A percentile compares a stretch with the other conserved stretches of the same genome.
Conservation (phyloP, 1,284 basidiomycete genomes). For the Peniophora sp. region DNA sequence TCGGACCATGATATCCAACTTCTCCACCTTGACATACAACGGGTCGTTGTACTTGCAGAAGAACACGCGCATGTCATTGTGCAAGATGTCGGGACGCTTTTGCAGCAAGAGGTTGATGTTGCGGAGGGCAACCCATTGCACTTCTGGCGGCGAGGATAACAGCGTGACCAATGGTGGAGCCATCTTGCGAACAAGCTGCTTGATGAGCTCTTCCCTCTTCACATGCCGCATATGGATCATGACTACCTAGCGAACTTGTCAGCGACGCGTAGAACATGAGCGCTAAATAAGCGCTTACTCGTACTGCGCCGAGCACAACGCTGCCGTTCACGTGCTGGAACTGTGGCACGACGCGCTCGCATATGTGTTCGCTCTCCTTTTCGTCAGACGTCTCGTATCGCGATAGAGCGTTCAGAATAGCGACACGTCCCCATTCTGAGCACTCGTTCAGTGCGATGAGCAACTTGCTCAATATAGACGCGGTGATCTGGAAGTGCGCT, state of each 20-base stretch:
- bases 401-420: conserved; percentile 81
- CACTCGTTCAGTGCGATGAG: conserved; percentile 96
- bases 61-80: conserved; percentile 96
- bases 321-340: conserved; percentile 96
- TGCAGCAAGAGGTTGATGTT: conserved; percentile 97
- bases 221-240: conserved; percentile 94
- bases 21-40: conserved; percentile 96
- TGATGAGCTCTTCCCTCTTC: conserved; percentile 78
- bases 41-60: conserved; percentile 99
- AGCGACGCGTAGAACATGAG: conserved; percentile 3
- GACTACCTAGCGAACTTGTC: conserved; percentile 56
- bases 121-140: conserved; percentile 95
- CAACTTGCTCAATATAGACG: conserved; percentile 79
- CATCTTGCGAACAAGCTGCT: conserved; percentile 92
- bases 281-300: conserved; percentile 39
- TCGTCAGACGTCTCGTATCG: conserved; percentile 81
- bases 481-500: conserved; percentile 78
- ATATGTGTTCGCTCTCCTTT: conserved; percentile 97
- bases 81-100: conserved; percentile 82
- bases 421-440: conserved; percentile 97
- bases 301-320: conserved; percentile 92
- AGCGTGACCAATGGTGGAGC: conserved; percentile 88
- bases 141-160: conserved; percentile 70
- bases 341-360: conserved; percentile 95
- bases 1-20: conserved; percentile 97